Conservation (phyloP, 1,284 basidiomycete genomes). For the Cryptococcus jaspeensis region DNA sequence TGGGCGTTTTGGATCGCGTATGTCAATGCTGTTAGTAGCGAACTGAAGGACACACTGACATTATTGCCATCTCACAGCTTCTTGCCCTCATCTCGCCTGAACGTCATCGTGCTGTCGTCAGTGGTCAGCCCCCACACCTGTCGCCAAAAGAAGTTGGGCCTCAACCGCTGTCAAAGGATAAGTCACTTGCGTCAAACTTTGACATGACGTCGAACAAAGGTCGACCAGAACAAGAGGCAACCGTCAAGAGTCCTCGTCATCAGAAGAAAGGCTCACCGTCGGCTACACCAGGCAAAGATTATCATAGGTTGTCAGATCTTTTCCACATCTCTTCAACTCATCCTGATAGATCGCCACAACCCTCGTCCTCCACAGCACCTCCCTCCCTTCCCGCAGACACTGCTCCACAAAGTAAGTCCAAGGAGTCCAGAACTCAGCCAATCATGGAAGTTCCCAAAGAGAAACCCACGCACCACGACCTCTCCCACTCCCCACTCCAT, state of each 20-base stretch:
- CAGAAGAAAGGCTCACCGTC: too few relatives aligned
- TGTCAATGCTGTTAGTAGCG: background rate
- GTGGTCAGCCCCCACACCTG: too few relatives aligned
- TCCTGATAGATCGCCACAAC: background rate
- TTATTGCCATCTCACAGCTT: background rate
- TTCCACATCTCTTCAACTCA: background rate
- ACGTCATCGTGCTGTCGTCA: background rate
- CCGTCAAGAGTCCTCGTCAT: too few relatives aligned
- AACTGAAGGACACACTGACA: background rate
- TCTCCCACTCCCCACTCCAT: constrained; percentile 1
- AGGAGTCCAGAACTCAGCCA: background rate
- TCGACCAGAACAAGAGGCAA: too few relatives aligned
- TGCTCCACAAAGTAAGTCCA: background rate
- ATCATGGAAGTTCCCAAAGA: background rate
- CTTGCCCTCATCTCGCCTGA: constrained; percentile 6
- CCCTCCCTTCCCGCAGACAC: background rate
- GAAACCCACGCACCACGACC: background rate
- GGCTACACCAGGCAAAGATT: too few relatives aligned
- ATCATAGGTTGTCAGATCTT: background rate
- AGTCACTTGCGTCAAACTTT: too few relatives aligned
- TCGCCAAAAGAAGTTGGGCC: too few relatives aligned
- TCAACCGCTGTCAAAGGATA: too few relatives aligned
- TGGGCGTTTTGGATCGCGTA: constrained; percentile 7
- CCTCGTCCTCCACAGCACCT: background rate
- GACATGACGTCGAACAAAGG: too few relatives aligned